A percentile compares a stretch with the other conserved stretches of the same genome.
phyloP scores from a whole-genome alignment of 1,284 basidiomycete species.

The Marasmius oreades region DNA sequence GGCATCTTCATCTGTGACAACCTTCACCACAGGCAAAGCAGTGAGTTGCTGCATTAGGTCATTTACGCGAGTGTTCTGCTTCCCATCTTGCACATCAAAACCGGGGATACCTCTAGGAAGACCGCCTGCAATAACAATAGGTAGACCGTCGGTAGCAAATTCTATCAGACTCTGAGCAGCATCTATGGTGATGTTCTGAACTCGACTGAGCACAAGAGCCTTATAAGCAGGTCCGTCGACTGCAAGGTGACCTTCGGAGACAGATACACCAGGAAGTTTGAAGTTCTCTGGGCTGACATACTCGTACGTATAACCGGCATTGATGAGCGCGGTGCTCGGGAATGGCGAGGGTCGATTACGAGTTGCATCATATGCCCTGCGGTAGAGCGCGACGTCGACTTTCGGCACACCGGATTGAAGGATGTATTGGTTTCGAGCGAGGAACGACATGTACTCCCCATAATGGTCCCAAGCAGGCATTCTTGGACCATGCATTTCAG shows the following conservation, averaged over 20 bases:
- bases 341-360: slow-evolving; percentile 11
- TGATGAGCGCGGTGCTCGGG: slow-evolving; percentile 11
- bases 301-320: slow-evolving; percentile 17
- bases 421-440: slow-evolving; percentile 17
- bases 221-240: slow-evolving; percentile 17
- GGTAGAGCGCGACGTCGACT: slow-evolving; percentile 17
- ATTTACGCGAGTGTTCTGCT: slow-evolving; percentile 14
- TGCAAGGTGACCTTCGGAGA: slow-evolving; percentile 15
- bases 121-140: slow-evolving; percentile 13
- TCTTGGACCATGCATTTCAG: slow-evolving; percentile 16
- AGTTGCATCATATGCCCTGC: slow-evolving; percentile 16
- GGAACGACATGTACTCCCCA: slow-evolving; percentile 17
- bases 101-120: slow-evolving; percentile 17
- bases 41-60: slow-evolving; percentile 15
- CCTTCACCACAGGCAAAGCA: slow-evolving; percentile 6
- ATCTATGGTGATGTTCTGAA: slow-evolving; percentile 16
- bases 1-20: slow-evolving; percentile 12
- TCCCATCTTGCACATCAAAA: slow-evolving; percentile 12
- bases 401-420: slow-evolving; percentile 16
- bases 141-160: slow-evolving; percentile 14
- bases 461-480: slow-evolving; percentile 18
- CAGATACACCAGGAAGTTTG: slow-evolving; percentile 17
- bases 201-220: slow-evolving; percentile 16
- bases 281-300: slow-evolving; percentile 20
- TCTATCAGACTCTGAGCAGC: slow-evolving; percentile 13